Evolutionary conservation across 441 rosid genomes (phyloP).

Genomic region (Bruguiera hainesii): DNA sequence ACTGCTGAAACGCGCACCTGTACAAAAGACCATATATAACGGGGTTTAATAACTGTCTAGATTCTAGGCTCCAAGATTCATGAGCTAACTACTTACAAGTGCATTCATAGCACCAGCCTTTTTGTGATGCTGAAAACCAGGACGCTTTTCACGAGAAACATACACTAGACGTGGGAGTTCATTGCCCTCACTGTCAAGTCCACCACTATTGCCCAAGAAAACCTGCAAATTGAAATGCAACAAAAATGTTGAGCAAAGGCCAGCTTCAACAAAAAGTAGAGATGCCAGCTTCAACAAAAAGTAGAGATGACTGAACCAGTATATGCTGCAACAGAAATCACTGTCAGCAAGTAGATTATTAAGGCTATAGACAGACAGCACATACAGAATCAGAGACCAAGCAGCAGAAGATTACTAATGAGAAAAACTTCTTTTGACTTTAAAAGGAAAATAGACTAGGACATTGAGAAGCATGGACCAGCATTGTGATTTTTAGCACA

Average conservation of each 20-base stretch:
- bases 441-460: too few relatives aligned
- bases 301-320: not conserved
- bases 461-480: too few relatives aligned
- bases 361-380: too few relatives aligned
- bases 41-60: not conserved
- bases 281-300: not conserved
- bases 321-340: not conserved
- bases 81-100: conserved; percentile 27
- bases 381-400: too few relatives aligned
- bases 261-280: not conserved
- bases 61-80: not conserved
- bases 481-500: not conserved
- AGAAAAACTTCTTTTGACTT: too few relatives aligned
- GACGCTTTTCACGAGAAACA: conserved; percentile 57
- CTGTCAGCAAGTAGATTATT: not conserved
- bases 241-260: not conserved
- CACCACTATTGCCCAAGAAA: conserved; percentile 38
- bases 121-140: conserved; percentile 58
- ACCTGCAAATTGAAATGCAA: conserved; percentile 24
- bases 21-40: not conserved
- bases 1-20: conserved; percentile 48
- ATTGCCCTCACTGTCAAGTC: conserved; percentile 35
- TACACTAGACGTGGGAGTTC: conserved; percentile 51
- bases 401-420: too few relatives aligned
- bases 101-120: conserved; percentile 67